These are phyloP conservation scores for Akanthomyces muscarius DNA, from an alignment of 2,329 filamentous ascomycete species.

Conservation along the genomic window DNA sequence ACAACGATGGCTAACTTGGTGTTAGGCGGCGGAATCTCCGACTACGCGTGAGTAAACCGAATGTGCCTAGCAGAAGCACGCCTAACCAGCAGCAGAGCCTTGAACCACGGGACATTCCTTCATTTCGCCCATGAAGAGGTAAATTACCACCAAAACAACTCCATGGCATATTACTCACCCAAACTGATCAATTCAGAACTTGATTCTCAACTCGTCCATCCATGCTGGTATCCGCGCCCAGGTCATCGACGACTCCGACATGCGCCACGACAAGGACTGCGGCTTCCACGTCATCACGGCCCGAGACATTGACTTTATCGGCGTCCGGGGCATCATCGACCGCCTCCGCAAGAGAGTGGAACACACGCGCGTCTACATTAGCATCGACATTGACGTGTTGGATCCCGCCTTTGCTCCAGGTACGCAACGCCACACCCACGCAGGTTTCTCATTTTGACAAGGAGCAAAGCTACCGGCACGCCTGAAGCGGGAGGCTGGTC, in stretches of 20 bases:
- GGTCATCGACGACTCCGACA: constrained; percentile 44
- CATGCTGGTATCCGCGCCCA: constrained; percentile 77
- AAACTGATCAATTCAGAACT: constrained; percentile 20
- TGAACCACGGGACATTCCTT: constrained; percentile 27
- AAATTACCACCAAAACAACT: background rate
- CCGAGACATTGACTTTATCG: constrained; percentile 71
- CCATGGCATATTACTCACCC: background rate
- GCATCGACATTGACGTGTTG: constrained; percentile 73
- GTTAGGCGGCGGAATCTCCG: constrained; percentile 22
- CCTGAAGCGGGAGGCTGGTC: constrained; percentile 86
- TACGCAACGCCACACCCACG: background rate
- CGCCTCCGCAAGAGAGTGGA: constrained; percentile 66
- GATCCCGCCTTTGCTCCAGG: constrained; percentile 50
- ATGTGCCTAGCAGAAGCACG: background rate
- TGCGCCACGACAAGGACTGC: constrained; percentile 23
- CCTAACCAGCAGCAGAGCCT: constrained; percentile 15
- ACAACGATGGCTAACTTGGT: background rate
- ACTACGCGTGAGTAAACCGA: constrained; percentile 19
- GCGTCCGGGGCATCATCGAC: constrained; percentile 61
- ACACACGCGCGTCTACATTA: constrained; percentile 69
- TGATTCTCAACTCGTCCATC: constrained; percentile 68
- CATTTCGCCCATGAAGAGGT: constrained; percentile 25
- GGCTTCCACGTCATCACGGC: constrained; percentile 24
- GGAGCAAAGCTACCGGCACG: constrained; percentile 64
- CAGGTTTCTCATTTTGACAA: background rate